Evolutionary conservation across 805 yeast species (phyloP), one percentile per base, ranked within the genome.

Genomic region (Suhomyces sp.): DNA sequence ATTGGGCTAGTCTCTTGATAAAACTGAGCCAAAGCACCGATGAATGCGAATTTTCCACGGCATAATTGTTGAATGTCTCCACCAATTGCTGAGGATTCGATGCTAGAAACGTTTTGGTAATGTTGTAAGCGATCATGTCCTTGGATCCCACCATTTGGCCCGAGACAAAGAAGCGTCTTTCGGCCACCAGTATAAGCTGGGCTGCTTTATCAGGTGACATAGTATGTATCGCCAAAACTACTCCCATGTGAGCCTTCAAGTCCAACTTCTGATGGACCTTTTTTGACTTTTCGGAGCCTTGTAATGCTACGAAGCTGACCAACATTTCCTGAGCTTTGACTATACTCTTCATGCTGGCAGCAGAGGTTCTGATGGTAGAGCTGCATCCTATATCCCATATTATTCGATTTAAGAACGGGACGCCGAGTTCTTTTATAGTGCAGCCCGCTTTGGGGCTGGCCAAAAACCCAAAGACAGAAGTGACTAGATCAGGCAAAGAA

Each of bases 241-340:
- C 61, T 1, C 77, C 79, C 68, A 75, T 64, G 51, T 67, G 63
- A 2, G 73, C 76, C 39, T 61, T 55, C 13, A 72, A 62, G 22
- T 54, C 56, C 7, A 75, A 56, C 2, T 55, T 51, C 10, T 57
- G 48, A 46, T 59, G 55, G 1, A 63, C 55, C 12, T 54, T 54
- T 22, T 40, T 44, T 2, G 43, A 20, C 2, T 43, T 29, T 10
- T 47, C 44, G n/a, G 31, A 27, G 6, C 51, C 53, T 9, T 44
- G 17, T 27, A 45, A 45, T 8, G 57, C 27, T 12, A 67, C 48
- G 20, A 50, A 48, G 29, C 57, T 58, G 6, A 68, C 67, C 44
- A 71, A 49, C 4, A 50, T 39, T 49, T 71, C 75, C 45, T 72
- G 77, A 0, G 69, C 57, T 43, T 55, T 60, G 12, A 67, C 60